Evolutionary conservation across 345 rosid species (phyloP).

Genomic region (Moricandia arvensis): DNA sequence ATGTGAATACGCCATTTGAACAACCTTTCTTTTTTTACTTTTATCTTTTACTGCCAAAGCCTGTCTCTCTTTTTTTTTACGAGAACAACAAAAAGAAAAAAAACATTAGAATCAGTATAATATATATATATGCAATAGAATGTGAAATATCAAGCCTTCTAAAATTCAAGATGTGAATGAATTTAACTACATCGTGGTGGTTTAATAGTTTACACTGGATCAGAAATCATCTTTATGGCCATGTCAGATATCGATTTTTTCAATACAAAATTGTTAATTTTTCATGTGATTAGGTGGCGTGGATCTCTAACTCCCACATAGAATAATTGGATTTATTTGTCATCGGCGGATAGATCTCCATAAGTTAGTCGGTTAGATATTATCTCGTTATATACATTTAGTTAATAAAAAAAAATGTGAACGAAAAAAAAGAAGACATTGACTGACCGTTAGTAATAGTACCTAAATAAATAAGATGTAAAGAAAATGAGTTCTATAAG

Average conservation of each 20-base stretch:
- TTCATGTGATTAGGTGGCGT: no score
- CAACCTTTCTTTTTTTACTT: slow-evolving; percentile 14
- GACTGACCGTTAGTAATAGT: slow-evolving; percentile 4
- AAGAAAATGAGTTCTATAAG: neutral
- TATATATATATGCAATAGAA: neutral
- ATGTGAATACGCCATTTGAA: slow-evolving; percentile 32
- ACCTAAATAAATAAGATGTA: neutral
- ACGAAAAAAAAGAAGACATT: slow-evolving; percentile 14
- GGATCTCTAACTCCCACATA: no score
- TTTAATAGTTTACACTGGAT: no score
- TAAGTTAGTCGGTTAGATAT: no score
- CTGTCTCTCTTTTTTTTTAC: neutral
- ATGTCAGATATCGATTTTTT: no score
- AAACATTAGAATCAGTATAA: neutral
- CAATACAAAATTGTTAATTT: no score
- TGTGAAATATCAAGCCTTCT: slow-evolving; percentile 6
- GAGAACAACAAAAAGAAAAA: neutral
- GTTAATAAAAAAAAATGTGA: no score
- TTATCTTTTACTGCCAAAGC: slow-evolving; percentile 22
- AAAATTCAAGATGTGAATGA: slow-evolving; percentile 10
- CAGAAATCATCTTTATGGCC: no score
- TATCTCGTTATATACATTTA: no score
- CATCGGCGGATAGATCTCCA: no score
- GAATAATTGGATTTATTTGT: no score
- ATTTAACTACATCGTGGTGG: no score